Conservation (phyloP, 2,329 filamentous ascomycete genomes). For the Waltergamsia citrina region DNA sequence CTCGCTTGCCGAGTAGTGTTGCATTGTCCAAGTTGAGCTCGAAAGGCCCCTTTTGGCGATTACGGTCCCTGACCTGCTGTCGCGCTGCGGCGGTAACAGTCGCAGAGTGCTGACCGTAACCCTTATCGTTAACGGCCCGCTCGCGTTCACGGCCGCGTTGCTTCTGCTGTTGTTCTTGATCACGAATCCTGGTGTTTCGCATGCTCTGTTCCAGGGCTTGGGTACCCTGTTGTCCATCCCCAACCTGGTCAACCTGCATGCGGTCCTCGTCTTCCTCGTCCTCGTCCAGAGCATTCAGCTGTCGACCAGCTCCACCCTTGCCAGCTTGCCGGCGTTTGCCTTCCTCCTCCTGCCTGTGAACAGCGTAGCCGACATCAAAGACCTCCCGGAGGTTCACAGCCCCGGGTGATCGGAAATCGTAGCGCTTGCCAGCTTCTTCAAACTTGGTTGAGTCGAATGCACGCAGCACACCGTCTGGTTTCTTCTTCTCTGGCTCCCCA, state of each 20-base stretch:
- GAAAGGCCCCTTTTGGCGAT: conserved; percentile 70
- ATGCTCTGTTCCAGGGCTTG: conserved; percentile 79
- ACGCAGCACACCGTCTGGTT: conserved; percentile 30
- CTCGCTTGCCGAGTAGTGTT: conserved; percentile 69
- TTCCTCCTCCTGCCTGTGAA: conserved; percentile 94
- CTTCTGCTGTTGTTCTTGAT: conserved; percentile 24
- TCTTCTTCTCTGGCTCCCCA: conserved; percentile 49
- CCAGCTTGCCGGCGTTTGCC: conserved; percentile 80
- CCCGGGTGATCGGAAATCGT: conserved; percentile 92
- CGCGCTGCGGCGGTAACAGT: conserved; percentile 76
- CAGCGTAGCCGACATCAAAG: conserved; percentile 96
- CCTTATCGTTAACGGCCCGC: conserved; percentile 35
- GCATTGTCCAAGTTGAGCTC: conserved; percentile 89
- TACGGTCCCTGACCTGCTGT: conserved; percentile 61
- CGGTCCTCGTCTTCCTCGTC: conserved; percentile 51
- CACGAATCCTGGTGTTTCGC: conserved; percentile 67
- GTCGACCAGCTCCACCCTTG: conserved; percentile 53
- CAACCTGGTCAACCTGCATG: conserved; percentile 55
- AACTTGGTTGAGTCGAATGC: conserved; percentile 48
- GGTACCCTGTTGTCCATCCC: conserved; percentile 32
- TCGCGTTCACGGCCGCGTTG: conserved; percentile 21
- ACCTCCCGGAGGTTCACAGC: conserved; percentile 94
- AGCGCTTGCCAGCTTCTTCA: conserved; percentile 53
- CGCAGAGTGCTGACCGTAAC: conserved; percentile 85
- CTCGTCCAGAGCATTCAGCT: conserved; percentile 58